phyloP scores from a whole-genome alignment of 805 yeast species.

The Yarrowia bubula region DNA sequence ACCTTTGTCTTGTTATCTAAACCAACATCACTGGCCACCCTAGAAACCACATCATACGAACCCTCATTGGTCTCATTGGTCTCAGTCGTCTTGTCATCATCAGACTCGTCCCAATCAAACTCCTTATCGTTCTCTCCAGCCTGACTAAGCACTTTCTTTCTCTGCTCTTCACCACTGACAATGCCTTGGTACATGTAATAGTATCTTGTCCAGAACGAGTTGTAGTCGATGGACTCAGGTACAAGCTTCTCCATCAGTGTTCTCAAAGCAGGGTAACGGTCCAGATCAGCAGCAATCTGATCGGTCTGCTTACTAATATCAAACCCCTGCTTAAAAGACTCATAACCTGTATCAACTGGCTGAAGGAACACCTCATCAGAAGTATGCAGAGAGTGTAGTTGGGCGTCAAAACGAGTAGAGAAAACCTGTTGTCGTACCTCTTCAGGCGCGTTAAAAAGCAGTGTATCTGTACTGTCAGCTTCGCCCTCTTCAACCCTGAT shows the following conservation, averaged over 20 bases:
- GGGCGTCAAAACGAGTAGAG: constrained; percentile 62
- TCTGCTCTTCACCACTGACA: constrained; percentile 58
- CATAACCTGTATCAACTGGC: constrained; percentile 40
- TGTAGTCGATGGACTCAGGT: constrained; percentile 58
- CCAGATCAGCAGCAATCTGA: constrained; percentile 50
- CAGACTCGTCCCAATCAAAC: constrained; percentile 29
- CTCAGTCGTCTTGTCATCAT: constrained; percentile 8
- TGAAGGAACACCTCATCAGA: constrained; percentile 48
- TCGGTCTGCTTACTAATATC: constrained; percentile 49
- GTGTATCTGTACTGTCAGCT: constrained; percentile 37
- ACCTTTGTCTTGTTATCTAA: neutral
- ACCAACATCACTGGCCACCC: neutral
- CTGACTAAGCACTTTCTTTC: constrained; percentile 58
- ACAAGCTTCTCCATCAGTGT: constrained; percentile 61
- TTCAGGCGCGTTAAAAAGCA: constrained; percentile 47
- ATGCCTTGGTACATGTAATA: constrained; percentile 54
- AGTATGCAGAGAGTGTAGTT: constrained; percentile 54
- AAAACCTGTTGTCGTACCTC: constrained; percentile 42
- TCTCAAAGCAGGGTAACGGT: constrained; percentile 51
- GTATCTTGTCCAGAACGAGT: constrained; percentile 74
- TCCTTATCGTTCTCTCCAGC: constrained; percentile 44
- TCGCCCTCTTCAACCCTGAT: constrained; percentile 37
- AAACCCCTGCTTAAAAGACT: constrained; percentile 43
- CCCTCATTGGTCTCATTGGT: neutral
- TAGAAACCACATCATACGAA: constrained; percentile 13